These are phyloP conservation scores for Rhizophagus prolifer DNA, from an alignment of 192 early-diverging fungal genomes.

Conservation along the genomic window DNA sequence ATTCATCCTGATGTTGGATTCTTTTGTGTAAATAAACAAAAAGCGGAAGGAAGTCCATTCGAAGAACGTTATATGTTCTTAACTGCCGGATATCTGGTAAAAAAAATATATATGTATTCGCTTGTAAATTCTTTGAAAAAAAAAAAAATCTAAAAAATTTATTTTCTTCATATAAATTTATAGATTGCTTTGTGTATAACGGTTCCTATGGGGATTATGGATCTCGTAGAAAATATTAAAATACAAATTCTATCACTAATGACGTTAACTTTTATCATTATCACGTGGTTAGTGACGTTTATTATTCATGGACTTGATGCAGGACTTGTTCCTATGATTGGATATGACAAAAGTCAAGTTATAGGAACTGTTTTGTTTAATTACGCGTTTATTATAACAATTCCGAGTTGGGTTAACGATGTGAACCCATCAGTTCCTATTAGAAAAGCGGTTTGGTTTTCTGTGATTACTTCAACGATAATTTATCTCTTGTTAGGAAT, in stretches of 20 bases:
- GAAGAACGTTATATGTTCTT: conserved; percentile 56
- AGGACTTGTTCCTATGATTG: conserved; percentile 52
- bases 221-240: conserved; percentile 69
- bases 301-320: conserved; percentile 48
- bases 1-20: conserved; percentile 54
- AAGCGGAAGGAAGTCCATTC: conserved; percentile 51
- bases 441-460: conserved; percentile 58
- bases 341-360: conserved; percentile 47
- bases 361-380: conserved; percentile 73
- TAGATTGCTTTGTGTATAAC: conserved; percentile 42
- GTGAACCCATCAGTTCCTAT: conserved; percentile 58
- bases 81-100: conserved; percentile 59
- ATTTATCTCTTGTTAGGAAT: conserved; percentile 55
- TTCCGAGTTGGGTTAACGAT: conserved; percentile 67
- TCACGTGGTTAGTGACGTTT: conserved; percentile 61
- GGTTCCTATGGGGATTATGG: conserved; percentile 57
- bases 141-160: not conserved
- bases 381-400: conserved; percentile 66
- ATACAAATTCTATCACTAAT: conserved; percentile 61
- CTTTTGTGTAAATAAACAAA: conserved; percentile 51
- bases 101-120: not conserved
- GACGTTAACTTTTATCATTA: conserved; percentile 49
- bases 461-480: conserved; percentile 47
- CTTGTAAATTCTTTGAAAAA: conserved; percentile 5
- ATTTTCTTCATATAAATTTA: not conserved